phyloP scores from a whole-genome alignment of 1,284 basidiomycete genomes.

The Phellinidium pouzarii region DNA sequence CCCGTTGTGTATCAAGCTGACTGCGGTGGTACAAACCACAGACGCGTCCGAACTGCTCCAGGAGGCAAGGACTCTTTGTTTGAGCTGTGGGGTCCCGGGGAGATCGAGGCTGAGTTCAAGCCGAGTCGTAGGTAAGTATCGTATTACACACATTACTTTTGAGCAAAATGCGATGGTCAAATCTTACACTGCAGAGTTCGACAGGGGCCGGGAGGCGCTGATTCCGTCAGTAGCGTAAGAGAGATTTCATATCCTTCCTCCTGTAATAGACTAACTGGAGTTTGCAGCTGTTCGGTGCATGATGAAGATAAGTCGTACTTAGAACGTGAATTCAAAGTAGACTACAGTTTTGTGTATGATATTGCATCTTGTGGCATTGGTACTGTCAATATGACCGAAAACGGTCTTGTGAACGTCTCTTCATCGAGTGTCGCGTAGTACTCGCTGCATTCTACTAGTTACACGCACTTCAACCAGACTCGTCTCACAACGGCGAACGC shows the following conservation, averaged over 20 bases:
- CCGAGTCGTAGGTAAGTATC: conserved; percentile 19
- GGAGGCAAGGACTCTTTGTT: conserved; percentile 20
- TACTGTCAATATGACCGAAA: not conserved
- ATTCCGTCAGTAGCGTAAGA: conserved; percentile 13
- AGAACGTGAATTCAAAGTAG: not conserved
- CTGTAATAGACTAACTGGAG: not conserved
- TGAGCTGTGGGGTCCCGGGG: conserved; percentile 14
- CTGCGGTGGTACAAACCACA: not conserved
- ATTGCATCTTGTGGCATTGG: not conserved
- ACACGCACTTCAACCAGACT: not conserved
- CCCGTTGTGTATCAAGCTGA: not conserved
- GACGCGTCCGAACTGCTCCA: conserved; percentile 19
- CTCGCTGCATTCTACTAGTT: not conserved
- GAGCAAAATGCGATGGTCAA: not conserved
- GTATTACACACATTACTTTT: not conserved
- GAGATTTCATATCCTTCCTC: not conserved
- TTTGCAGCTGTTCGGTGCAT: not conserved
- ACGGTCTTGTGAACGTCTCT: not conserved
- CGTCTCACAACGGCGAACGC: not conserved
- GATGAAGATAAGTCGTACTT: not conserved
- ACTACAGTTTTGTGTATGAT: not conserved
- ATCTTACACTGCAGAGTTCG: conserved; percentile 9
- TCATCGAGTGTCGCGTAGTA: not conserved
- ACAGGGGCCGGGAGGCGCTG: conserved; percentile 17
- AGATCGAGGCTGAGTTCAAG: conserved; percentile 12